Evolutionary conservation across 1,139 yeast genomes (phyloP).

Genomic region (Hyphopichia buzzinii): DNA sequence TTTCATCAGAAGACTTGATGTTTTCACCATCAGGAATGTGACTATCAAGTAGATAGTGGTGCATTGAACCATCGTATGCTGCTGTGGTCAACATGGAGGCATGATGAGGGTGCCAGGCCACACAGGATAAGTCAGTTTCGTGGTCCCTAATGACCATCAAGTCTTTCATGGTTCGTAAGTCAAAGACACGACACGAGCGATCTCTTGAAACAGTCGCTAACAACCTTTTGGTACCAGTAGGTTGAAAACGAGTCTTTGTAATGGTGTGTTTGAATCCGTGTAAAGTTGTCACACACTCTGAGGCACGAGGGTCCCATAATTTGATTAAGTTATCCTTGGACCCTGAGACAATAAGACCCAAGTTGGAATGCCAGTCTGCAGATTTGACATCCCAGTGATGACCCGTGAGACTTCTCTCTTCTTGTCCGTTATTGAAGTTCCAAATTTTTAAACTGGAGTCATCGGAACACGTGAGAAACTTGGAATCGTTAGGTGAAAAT

Average conservation of each 20-base stretch:
- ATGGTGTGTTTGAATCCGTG: slow-evolving; percentile 95
- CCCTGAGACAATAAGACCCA: slow-evolving; percentile 83
- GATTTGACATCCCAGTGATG: slow-evolving; percentile 99
- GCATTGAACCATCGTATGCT: slow-evolving; percentile 83
- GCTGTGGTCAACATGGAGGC: slow-evolving; percentile 80
- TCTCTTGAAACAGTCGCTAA: slow-evolving; percentile 89
- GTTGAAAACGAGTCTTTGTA: slow-evolving; percentile 78
- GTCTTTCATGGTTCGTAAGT: slow-evolving; percentile 80
- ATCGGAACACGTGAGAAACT: slow-evolving; percentile 89
- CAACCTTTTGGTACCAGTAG: slow-evolving; percentile 62
- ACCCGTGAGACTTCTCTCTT: slow-evolving; percentile 78
- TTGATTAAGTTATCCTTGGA: slow-evolving; percentile 92
- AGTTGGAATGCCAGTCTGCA: slow-evolving; percentile 92
- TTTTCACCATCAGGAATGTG: slow-evolving; percentile 37
- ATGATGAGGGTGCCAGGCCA: slow-evolving; percentile 93
- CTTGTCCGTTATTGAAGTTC: slow-evolving; percentile 89
- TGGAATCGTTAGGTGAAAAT: slow-evolving; percentile 86
- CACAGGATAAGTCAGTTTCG: slow-evolving; percentile 80
- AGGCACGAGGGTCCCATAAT: slow-evolving; percentile 92
- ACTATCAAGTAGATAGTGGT: slow-evolving; percentile 69
- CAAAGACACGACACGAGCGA: slow-evolving; percentile 83
- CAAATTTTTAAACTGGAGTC: slow-evolving; percentile 87
- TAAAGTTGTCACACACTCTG: slow-evolving; percentile 70
- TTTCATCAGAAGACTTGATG: slow-evolving; percentile 11
- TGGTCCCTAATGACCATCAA: slow-evolving; percentile 70